These are phyloP conservation scores for Calonectria montana DNA, from an alignment of 2,329 filamentous ascomycete species.

Conservation along the genomic window DNA sequence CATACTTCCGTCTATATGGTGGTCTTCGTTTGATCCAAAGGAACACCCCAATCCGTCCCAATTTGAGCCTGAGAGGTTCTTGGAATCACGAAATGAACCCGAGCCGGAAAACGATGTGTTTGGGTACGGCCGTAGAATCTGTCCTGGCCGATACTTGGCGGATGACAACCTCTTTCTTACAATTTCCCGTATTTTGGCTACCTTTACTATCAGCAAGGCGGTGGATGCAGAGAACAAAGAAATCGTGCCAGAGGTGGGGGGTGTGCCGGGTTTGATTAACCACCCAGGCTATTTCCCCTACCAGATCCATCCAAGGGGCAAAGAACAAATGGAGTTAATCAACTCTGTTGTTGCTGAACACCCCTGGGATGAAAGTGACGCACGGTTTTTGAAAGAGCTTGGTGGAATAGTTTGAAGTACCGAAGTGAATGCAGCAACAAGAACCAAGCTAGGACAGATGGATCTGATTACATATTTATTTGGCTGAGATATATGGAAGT, in stretches of 20 bases:
- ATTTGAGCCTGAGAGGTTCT: slow-evolving; percentile 49
- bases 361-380: background rate
- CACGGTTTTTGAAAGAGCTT: background rate
- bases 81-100: slow-evolving; percentile 44
- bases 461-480: no score
- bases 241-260: background rate
- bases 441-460: no score
- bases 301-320: background rate
- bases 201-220: slow-evolving; percentile 54
- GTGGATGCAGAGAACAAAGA: slow-evolving; percentile 22
- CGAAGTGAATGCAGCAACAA: no score
- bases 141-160: slow-evolving; percentile 49
- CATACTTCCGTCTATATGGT: slow-evolving; percentile 39
- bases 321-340: background rate
- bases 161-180: slow-evolving; percentile 47
- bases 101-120: slow-evolving; percentile 47
- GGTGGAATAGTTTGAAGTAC: background rate
- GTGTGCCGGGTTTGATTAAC: background rate
- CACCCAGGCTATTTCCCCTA: background rate
- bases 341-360: background rate
- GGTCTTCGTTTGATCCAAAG: slow-evolving; percentile 68
- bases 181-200: slow-evolving; percentile 55
- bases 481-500: no score
- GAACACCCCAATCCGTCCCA: slow-evolving; percentile 62
- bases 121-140: slow-evolving; percentile 51